Evolutionary conservation across 768 basidiomycete species (phyloP), one percentile per base, ranked within the genome.

Genomic region (Pholiota microspora): DNA sequence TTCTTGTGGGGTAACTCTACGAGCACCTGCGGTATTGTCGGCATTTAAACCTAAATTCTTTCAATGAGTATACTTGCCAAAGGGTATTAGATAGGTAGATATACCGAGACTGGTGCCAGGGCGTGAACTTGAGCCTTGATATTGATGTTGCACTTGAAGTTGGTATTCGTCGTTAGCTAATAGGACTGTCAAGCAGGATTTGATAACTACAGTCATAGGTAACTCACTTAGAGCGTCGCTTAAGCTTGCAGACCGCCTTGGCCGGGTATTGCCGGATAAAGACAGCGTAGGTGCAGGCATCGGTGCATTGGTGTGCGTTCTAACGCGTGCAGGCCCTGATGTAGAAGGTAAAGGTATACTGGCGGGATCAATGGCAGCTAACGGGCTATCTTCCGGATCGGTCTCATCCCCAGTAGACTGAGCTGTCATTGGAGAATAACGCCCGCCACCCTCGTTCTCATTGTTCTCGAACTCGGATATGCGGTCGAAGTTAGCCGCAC

Each of bases 191-290:
- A 35, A 36, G 5, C 44, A 25, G 4, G 29, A 23, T 45, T 25
- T 27, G 57, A 25, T 40, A 31, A 49, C 42, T 21, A 32, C 31
- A 18, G 53, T 27, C 57, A 58, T 53, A 64, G 64, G 38, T 24
- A 25, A 64, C 76, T 53, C 60, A 77, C 77, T 67, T 21, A 77
- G 64, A 25, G 84, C 82, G 64, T 90, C 87, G 62, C 87, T 90
- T 47, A 91, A 71, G 66, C 88, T 89, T 13, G 86, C 86, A n/a
- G 88, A 90, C 52, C 89, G 78, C 53, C 89, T 75, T 46, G 86
- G 81, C 32, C 88, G 81, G n/a, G 75, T 74, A 54, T 61, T 72
- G 9, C 74, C 72, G 27, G 81, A 79, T 64, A 24, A 78, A 64
- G 2, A 63, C 61, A 47, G 65, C 16, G 51, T 57, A 51, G 62